Evolutionary conservation across 2,329 filamentous ascomycete genomes (phyloP), one percentile per base, ranked within the genome.

Genomic region (Xylaria sp.): DNA sequence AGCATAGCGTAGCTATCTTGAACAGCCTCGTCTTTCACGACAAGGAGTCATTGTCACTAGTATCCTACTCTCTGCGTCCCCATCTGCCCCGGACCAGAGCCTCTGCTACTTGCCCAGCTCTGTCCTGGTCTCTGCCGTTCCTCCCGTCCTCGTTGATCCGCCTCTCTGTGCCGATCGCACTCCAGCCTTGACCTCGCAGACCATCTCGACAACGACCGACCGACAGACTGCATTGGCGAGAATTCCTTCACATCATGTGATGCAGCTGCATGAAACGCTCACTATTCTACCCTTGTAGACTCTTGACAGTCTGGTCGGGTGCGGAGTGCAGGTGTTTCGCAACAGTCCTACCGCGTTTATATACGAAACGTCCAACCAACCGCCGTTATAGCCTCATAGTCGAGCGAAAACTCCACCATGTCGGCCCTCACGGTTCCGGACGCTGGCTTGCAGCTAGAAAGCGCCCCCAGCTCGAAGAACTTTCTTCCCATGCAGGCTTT

Each of bases 351-450:
- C 57, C 37, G 51, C 58, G 23, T 59, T 54, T 56, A 30, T 30
- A 30, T 19, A 52, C 55, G 23, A 59, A 52, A 48, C 19, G 18
- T 30, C 50, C 53, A 47, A 18, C 59, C 53, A 42, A 50, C 44
- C 54, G 62, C 55, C 44, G 3, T 55, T 30, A 16, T 35, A 54
- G 34, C 34, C 51, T 50, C 51, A 54, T 56, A 54, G 49, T 39
- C 58, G 55, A 57, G 37, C 50, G 39, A 64, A 58, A 56, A 54
- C 57, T 19, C 52, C 68, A 76, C 66, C 57, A 83, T 83, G 81
- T 76, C 80, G 69, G 76, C 76, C 62, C 78, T 87, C 70, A 75
- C 78, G 65, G 78, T 87, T 61, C 81, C 83, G 67, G 80, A 83
- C 64, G 73, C 76, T 66, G 84, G 84, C 74, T 75, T 87, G 71